Percentiles rank a stretch among this genome's conserved stretches.
phyloP scores from a whole-genome alignment of 1,284 basidiomycete genomes.

The Trichosporon sp. region DNA sequence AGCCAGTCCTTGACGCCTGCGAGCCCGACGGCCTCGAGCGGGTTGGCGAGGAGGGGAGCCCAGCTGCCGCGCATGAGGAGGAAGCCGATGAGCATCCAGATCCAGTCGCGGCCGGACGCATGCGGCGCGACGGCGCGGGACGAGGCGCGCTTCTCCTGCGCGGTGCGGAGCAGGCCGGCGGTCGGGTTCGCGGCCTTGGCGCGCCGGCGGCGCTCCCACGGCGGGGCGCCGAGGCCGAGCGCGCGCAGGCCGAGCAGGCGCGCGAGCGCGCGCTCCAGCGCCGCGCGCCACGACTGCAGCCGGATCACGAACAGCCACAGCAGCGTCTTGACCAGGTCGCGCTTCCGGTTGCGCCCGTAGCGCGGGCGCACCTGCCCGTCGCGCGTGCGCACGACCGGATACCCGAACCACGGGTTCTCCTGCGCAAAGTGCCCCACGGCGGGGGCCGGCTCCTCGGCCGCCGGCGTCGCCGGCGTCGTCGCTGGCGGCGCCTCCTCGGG shows the following conservation, averaged over 20 bases:
- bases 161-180: constrained; percentile 9
- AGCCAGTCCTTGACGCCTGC: constrained; percentile 24
- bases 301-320: constrained; percentile 48
- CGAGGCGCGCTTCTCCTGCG: constrained; percentile 9
- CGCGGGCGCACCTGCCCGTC: constrained; percentile 35
- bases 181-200: constrained; percentile 5
- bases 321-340: constrained; percentile 48
- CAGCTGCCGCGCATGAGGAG: constrained; percentile 44
- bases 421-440: neutral
- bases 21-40: constrained; percentile 32
- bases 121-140: neutral
- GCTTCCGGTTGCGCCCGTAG: constrained; percentile 44
- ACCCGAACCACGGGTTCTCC: constrained; percentile 49
- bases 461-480: neutral
- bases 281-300: constrained; percentile 36
- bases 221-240: constrained; percentile 10
- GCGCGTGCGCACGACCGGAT: constrained; percentile 38
- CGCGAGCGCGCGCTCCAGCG: constrained; percentile 30
- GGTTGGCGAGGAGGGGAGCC: constrained; percentile 30
- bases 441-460: neutral
- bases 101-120: constrained; percentile 34
- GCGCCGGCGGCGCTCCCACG: neutral
- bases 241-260: constrained; percentile 24
- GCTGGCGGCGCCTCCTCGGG: neutral
- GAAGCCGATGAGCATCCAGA: constrained; percentile 46